Conservation (phyloP, 1,139 yeast genomes). For the Pichia sp. region DNA sequence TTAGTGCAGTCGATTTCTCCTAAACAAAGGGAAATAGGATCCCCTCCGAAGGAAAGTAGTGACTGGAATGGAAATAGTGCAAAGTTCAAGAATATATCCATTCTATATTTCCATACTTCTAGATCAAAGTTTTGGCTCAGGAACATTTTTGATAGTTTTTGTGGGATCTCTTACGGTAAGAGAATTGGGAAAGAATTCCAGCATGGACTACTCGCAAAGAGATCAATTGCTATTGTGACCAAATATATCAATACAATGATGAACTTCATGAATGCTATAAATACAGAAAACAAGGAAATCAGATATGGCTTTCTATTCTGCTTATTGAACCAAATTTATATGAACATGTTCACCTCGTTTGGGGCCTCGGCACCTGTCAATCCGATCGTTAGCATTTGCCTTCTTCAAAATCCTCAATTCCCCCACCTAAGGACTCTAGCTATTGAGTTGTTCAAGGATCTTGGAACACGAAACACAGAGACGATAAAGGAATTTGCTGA, state of each 20-base stretch:
- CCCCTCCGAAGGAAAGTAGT: slow-evolving; percentile 28
- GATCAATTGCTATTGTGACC: slow-evolving; percentile 36
- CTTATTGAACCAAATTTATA: slow-evolving; percentile 26
- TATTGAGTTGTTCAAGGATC: slow-evolving; percentile 14
- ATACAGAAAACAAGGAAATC: slow-evolving; percentile 17
- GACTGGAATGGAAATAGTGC: slow-evolving; percentile 40
- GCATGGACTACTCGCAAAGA: slow-evolving; percentile 30
- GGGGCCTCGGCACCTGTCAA: slow-evolving; percentile 20
- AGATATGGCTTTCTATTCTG: slow-evolving; percentile 29
- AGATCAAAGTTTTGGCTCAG: slow-evolving; percentile 46
- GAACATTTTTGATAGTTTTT: slow-evolving; percentile 34
- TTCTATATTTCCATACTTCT: slow-evolving; percentile 44
- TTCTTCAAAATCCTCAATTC: slow-evolving; percentile 21
- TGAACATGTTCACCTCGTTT: slow-evolving; percentile 18
- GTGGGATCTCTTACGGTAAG: slow-evolving; percentile 33
- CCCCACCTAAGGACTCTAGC: slow-evolving; percentile 18
- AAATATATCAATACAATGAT: slow-evolving; percentile 28
- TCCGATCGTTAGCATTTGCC: slow-evolving; percentile 21
- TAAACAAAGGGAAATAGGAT: slow-evolving; percentile 31
- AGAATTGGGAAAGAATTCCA: slow-evolving; percentile 33
- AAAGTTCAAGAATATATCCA: slow-evolving; percentile 53
- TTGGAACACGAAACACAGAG: slow-evolving; percentile 13
- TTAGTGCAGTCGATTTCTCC: slow-evolving; percentile 24
- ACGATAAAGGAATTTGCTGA: slow-evolving; percentile 13
- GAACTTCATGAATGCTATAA: slow-evolving; percentile 15